Percentiles rank a stretch among this genome's conserved stretches.
Conservation (phyloP, 345 rosid species). For the Populus ilicifolia region DNA sequence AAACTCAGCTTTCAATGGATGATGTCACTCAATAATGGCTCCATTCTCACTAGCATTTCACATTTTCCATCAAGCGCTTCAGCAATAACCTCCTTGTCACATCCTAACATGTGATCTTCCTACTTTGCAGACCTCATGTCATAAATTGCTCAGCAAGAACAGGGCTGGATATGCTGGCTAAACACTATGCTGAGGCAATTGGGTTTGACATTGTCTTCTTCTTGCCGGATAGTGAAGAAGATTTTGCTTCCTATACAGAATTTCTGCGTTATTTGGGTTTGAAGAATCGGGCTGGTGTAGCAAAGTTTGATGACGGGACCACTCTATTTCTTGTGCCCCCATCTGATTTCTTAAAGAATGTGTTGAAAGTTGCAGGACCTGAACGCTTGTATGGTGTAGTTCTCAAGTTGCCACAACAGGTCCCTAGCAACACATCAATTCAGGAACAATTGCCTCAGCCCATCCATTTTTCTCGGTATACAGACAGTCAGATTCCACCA, state of each 20-base stretch:
- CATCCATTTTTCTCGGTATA: slow-evolving; percentile 30
- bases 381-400: slow-evolving; percentile 94
- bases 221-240: slow-evolving; percentile 92
- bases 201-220: slow-evolving; percentile 84
- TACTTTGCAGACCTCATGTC: slow-evolving; percentile 68
- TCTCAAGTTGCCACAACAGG: slow-evolving; percentile 71
- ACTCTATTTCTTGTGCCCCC: slow-evolving; percentile 91
- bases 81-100: background rate
- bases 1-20: background rate
- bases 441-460: slow-evolving; percentile 40
- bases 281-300: slow-evolving; percentile 94
- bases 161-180: slow-evolving; percentile 87
- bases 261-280: slow-evolving; percentile 87
- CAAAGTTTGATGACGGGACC: slow-evolving; percentile 83
- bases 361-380: slow-evolving; percentile 74
- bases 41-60: background rate
- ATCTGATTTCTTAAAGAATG: slow-evolving; percentile 77
- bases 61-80: background rate
- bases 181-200: slow-evolving; percentile 69
- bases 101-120: slow-evolving; percentile 5
- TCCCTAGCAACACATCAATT: slow-evolving; percentile 28
- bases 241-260: slow-evolving; percentile 92
- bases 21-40: background rate
- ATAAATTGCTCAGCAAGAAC: slow-evolving; percentile 97
- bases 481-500: slow-evolving; percentile 37